Conservation (phyloP, 1,139 yeast genomes). For the Magnusiomyces sp. region DNA sequence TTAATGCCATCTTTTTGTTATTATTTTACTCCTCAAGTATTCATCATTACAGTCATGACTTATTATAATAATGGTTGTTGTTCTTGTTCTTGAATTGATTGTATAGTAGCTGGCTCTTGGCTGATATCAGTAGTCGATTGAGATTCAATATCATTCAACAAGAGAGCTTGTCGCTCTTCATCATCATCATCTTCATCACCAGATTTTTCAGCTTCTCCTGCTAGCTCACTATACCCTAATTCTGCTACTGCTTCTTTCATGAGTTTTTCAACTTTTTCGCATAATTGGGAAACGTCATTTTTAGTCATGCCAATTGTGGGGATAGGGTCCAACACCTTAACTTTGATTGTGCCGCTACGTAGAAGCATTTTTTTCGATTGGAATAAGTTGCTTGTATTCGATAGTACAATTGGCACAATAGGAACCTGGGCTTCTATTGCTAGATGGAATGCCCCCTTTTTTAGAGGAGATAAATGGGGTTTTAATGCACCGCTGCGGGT, state of each 20-base stretch:
- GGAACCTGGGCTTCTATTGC: constrained; percentile 92
- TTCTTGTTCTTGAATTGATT: not conserved
- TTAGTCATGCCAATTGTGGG: constrained; percentile 49
- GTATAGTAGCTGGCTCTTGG: not conserved
- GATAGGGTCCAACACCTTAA: constrained; percentile 63
- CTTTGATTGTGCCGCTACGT: constrained; percentile 49
- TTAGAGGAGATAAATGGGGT: constrained; percentile 67
- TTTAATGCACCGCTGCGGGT: constrained; percentile 71
- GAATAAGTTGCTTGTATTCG: constrained; percentile 72
- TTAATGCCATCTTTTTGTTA: not conserved
- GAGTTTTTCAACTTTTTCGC: constrained; percentile 32
- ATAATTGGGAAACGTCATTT: constrained; percentile 50
- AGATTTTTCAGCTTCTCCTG: not conserved
- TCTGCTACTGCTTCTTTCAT: constrained; percentile 35
- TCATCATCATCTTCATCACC: not conserved
- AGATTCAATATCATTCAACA: not conserved
- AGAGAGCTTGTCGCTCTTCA: not conserved
- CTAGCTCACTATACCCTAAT: constrained; percentile 25
- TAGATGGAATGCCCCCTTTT: constrained; percentile 95
- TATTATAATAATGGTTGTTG: not conserved
- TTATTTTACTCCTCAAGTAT: not conserved
- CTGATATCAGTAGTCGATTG: no score
- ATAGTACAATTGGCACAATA: constrained; percentile 75
- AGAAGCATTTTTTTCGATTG: constrained; percentile 43
- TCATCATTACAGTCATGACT: not conserved